Evolutionary conservation across 2,329 filamentous ascomycete genomes (phyloP).

Genomic region (Xylariomycetidae sp.): DNA sequence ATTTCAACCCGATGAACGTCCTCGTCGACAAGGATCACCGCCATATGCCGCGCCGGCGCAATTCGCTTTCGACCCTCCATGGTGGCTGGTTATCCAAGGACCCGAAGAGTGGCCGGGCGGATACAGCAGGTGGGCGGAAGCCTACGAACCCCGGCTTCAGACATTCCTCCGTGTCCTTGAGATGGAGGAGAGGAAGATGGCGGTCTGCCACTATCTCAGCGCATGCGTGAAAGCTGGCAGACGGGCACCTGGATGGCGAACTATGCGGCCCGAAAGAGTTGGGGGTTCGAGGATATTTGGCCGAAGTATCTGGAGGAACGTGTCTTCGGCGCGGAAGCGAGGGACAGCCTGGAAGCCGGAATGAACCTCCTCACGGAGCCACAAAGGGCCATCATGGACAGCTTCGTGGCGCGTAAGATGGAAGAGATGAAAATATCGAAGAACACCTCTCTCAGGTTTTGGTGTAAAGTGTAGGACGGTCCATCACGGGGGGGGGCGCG

Average conservation of each 20-base stretch:
- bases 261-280: slow-evolving; percentile 31
- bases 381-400: too few relatives aligned
- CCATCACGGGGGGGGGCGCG: too few relatives aligned
- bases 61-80: slow-evolving; percentile 30
- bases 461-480: too few relatives aligned
- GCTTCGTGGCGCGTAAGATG: too few relatives aligned
- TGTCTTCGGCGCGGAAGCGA: too few relatives aligned
- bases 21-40: slow-evolving; percentile 15
- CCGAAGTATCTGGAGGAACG: slow-evolving; percentile 31
- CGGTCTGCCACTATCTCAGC: slow-evolving; percentile 19
- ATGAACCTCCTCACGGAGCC: too few relatives aligned
- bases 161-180: slow-evolving; percentile 29
- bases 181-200: slow-evolving; percentile 22
- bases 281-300: slow-evolving; percentile 31
- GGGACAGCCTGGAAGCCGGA: too few relatives aligned
- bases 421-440: too few relatives aligned
- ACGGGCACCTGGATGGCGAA: slow-evolving; percentile 27
- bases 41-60: slow-evolving; percentile 28
- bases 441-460: too few relatives aligned
- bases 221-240: slow-evolving; percentile 33
- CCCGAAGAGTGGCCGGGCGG: slow-evolving; percentile 28
- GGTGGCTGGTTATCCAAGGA: slow-evolving; percentile 30
- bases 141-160: slow-evolving; percentile 26
- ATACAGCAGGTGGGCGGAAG: slow-evolving; percentile 22
- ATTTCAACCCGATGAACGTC: slow-evolving; percentile 16